Evolutionary conservation across 2,329 filamentous ascomycete genomes (phyloP), one percentile per base, ranked within the genome.

Genomic region (Exophiala sp.): DNA sequence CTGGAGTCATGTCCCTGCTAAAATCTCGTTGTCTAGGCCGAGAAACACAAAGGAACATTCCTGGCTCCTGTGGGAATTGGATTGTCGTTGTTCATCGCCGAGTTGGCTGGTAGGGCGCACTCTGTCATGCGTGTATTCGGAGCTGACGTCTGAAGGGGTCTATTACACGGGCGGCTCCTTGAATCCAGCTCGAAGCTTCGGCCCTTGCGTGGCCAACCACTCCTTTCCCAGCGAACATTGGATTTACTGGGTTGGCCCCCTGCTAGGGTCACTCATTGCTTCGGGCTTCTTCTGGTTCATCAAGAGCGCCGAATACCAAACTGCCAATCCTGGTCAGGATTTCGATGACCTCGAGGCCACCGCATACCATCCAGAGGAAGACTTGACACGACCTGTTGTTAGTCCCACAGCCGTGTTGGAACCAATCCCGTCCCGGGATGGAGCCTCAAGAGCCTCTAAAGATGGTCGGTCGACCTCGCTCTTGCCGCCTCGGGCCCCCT

Each of bases 1-100:
- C 1, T 16, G 14, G 18, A n/a, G 18, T 9, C 9, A 13, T 8
- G 16, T 27, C 18, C 5, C 19, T 30, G 14, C 43, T 43, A 9
- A 37, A 34, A 8, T 9, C 13, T 18, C 37, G n/a, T 38, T 30
- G n/a, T 8, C 38, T 24, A 53, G 51, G 51, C 48, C 16, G 83
- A 87, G 64, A 88, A 88, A 68, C 83, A 88, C 65, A 81, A 82
- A 38, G 79, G 80, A 2, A 88, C 85, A 0, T 86, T 76, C 62
- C 68, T 88, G 1, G 85, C 85, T 0, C 85, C 85, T 0, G 69
- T 88, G 2, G 83, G 82, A 10, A 86, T 89, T 58, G 86, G 86
- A 1, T 66, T 87, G 1, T 73, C 83, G 0, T 74, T 88, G 46
- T 88, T 88, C 64, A 75, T 88, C 37, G 70, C 71, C 0, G 73